Base-by-base conservation (phyloP, 768 basidiomycete species). In the Cubamyces sp. region DNA sequence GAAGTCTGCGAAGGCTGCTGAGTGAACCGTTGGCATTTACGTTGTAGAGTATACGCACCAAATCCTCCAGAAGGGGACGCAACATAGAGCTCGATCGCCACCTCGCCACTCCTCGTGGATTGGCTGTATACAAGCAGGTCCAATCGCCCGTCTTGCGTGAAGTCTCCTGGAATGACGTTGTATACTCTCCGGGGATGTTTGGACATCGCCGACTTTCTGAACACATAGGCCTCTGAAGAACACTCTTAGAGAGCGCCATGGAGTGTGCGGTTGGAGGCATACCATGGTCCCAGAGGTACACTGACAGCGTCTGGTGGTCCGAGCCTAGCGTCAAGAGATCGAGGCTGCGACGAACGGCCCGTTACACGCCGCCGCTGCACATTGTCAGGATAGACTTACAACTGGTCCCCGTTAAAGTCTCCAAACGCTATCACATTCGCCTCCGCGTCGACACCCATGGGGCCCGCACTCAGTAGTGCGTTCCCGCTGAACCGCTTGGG, bases 331-430 rank as follows among this genome's bases (percentile, higher is more conserved):
- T 80, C 46, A 98, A 77, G 3, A 94, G 76, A 75, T 98, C 96
- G 64, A 93, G 73, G 67, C 95, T 97, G 15, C 12, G 25, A 12
- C 26, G 16, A 3, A 16, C 15, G 4, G 25, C 16, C 23, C 8
- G 11, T 16, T 16, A 49, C 25, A 28, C 15, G 4, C 25, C 15
- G 14, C 14, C 19, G 3, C 19, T 16, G 26, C n/a, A 21, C 19
- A 4, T 3, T 23, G 16, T 15, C 11, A 5, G 28, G 14, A 46
- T 5, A 25, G 19, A 77, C 92, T 71, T 73, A 97, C 94, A 92
- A 91, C 73, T 98, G 95, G 74, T 98, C 94, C 5, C 92, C 95
- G 73, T 98, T 87, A 74, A 96, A 96, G 77, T 99, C 96, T 34
- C 95, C 97, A 68, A 93, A 92, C 8, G 95, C 96, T 62, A 93